Evolutionary conservation across 202 grass and related monocot species (phyloP), one percentile per base, ranked within the genome.

Genomic region (Carex arenaria): DNA sequence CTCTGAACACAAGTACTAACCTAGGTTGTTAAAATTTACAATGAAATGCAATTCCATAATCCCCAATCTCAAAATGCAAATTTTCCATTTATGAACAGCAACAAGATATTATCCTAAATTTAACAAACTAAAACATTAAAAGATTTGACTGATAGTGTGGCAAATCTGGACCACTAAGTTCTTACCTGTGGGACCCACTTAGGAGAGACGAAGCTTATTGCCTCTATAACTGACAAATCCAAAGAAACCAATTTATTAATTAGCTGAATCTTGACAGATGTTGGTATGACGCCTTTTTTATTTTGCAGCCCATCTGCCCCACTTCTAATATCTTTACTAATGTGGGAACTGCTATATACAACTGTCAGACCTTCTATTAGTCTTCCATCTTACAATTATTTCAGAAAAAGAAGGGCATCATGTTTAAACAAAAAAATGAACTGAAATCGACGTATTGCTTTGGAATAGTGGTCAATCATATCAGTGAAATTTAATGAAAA

Each of bases 261-360:
- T 30, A 98, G 84, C 73, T 98, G 90, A 40, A 95, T 87, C 84
- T 98, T 98, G 65, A 95, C 66, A 74, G 67, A 79, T 86, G 95
- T 90, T 45, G 90, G 89, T 67, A 98, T 83, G 18, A 45, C 90
- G 45, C 13, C 67, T 68, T 89, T 95, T 81, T 98, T 92, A 86
- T 98, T 98, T 74, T 98, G 95, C 49, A 98, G 78, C 55, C 95
- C 95, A 91, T 98, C 95, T 80, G 92, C 15, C 95, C 95, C 86
- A 95, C 95, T 89, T 98, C 95, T 28, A 95, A 90, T 34, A 98
- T 93, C 87, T 95, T 93, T 72, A 98, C 92, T 83, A 43, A 78
- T 32, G 45, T 85, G 49, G 95, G 95, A 11, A 95, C 66, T 19
- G 5, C 86, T 86, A 22, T 72, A 55, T 90, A 68, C 45, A 92